Conservation (phyloP, 192 early-diverging fungal genomes). For the Linnemannia zychae region DNA sequence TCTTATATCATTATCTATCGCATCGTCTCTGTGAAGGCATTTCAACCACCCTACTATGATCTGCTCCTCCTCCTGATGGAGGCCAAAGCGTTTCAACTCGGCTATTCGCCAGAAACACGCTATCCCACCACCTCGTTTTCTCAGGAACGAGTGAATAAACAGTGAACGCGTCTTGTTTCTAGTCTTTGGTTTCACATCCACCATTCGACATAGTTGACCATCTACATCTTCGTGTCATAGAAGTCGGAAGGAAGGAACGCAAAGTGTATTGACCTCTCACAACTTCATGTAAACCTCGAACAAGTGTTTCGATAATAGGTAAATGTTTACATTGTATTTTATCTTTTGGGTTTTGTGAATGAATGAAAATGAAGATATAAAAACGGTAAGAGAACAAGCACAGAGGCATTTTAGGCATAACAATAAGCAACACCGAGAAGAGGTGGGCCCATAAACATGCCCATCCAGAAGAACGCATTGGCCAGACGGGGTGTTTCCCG, state of each 20-base stretch:
- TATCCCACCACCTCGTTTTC: not conserved
- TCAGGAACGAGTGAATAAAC: too few species aligned
- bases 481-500: slow-evolving; percentile 75
- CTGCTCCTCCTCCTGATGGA: slow-evolving; percentile 52
- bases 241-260: slow-evolving; percentile 1
- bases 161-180: not conserved
- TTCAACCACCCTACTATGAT: slow-evolving; percentile 30
- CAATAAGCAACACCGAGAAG: slow-evolving; percentile 85
- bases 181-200: slow-evolving; percentile 80
- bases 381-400: not conserved
- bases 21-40: slow-evolving; percentile 56
- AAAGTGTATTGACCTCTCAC: slow-evolving; percentile 36
- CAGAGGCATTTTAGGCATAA: slow-evolving; percentile 29
- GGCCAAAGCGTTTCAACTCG: slow-evolving; percentile 40
- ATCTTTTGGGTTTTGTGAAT: not conserved
- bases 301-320: not conserved
- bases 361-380: not conserved
- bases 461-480: slow-evolving; percentile 92
- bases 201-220: slow-evolving; percentile 78
- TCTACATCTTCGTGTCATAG: slow-evolving; percentile 78
- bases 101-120: slow-evolving; percentile 13
- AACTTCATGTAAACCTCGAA: slow-evolving; percentile 22
- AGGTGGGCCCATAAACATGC: slow-evolving; percentile 90
- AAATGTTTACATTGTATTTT: slow-evolving; percentile 5
- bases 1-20: slow-evolving; percentile 58